phyloP scores from a whole-genome alignment of 768 basidiomycete genomes.

The Leccinum longicurvipes region DNA sequence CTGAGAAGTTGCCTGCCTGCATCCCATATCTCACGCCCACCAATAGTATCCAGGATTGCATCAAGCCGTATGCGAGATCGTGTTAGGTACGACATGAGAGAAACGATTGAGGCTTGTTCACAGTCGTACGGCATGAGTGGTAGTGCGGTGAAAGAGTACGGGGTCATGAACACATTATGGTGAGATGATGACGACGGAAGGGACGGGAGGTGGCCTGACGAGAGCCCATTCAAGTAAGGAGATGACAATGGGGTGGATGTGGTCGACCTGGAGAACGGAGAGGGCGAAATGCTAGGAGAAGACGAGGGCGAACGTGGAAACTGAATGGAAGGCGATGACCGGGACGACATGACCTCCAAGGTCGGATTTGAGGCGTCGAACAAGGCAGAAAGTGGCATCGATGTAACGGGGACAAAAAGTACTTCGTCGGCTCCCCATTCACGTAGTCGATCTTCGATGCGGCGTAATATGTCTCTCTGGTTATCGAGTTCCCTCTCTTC shows the following conservation, averaged over 20 bases:
- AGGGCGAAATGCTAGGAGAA: conserved; percentile 32
- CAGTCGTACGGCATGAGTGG: conserved; percentile 30
- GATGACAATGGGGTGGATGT: conserved; percentile 32
- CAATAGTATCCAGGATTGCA: conserved; percentile 78
- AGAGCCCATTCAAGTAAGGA: conserved; percentile 23
- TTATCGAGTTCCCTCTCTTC: conserved; percentile 36
- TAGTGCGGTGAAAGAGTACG: conserved; percentile 29
- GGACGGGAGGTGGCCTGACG: conserved; percentile 26
- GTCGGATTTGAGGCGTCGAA: conserved; percentile 21
- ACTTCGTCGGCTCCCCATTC: conserved; percentile 78
- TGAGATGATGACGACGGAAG: conserved; percentile 25
- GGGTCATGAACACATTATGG: conserved; percentile 22
- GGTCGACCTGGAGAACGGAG: conserved; percentile 31
- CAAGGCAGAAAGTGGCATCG: conserved; percentile 18
- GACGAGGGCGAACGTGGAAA: conserved; percentile 26
- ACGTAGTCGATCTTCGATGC: conserved; percentile 52
- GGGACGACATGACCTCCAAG: conserved; percentile 17
- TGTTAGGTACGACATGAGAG: conserved; percentile 26
- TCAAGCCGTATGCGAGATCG: conserved; percentile 52
- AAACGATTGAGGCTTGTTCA: conserved; percentile 22
- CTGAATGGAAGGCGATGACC: conserved; percentile 26
- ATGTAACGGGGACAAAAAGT: conserved; percentile 48
- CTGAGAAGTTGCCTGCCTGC: conserved; percentile 61
- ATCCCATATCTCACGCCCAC: conserved; percentile 78
- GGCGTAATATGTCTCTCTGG: conserved; percentile 40